Evolutionary conservation across 495 filamentous ascomycete species (phyloP).

Genomic region (Penicillium cataractarum): DNA sequence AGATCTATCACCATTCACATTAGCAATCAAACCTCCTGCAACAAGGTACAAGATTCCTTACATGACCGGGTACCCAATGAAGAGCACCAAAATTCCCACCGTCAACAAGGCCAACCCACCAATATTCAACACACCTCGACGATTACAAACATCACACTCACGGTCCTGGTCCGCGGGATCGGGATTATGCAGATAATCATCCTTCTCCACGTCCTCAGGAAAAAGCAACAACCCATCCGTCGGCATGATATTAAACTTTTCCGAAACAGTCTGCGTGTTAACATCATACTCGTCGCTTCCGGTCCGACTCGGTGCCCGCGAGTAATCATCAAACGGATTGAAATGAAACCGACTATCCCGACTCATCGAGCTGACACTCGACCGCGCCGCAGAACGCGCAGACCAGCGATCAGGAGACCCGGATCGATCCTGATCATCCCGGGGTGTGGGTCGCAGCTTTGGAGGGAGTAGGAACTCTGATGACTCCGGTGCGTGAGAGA

Average conservation of each 20-base stretch:
- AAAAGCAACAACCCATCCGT: constrained; percentile 71
- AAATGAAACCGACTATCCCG: constrained; percentile 52
- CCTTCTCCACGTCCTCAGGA: constrained; percentile 77
- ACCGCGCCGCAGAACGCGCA: constrained; percentile 23
- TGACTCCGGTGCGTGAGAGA: constrained; percentile 51
- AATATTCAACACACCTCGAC: constrained; percentile 67
- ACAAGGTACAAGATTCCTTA: constrained; percentile 40
- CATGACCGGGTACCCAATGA: constrained; percentile 76
- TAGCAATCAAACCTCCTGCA: neutral
- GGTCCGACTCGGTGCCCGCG: constrained; percentile 60
- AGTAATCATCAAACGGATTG: constrained; percentile 53
- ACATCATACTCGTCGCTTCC: constrained; percentile 68
- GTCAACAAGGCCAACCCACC: constrained; percentile 66
- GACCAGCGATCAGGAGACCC: constrained; percentile 29
- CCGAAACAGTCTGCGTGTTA: constrained; percentile 77
- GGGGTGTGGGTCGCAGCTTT: constrained; percentile 27
- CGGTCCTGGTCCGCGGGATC: constrained; percentile 66
- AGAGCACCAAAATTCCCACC: constrained; percentile 65
- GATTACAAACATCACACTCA: constrained; percentile 70
- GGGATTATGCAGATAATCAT: constrained; percentile 77
- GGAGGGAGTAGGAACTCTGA: constrained; percentile 66
- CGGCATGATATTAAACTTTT: constrained; percentile 78
- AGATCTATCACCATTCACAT: constrained; percentile 47
- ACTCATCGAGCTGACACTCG: constrained; percentile 44
- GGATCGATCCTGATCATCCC: constrained; percentile 20